These are phyloP conservation scores for Cetradonia linearis DNA, from an alignment of 495 filamentous ascomycete genomes.

Conservation along the genomic window DNA sequence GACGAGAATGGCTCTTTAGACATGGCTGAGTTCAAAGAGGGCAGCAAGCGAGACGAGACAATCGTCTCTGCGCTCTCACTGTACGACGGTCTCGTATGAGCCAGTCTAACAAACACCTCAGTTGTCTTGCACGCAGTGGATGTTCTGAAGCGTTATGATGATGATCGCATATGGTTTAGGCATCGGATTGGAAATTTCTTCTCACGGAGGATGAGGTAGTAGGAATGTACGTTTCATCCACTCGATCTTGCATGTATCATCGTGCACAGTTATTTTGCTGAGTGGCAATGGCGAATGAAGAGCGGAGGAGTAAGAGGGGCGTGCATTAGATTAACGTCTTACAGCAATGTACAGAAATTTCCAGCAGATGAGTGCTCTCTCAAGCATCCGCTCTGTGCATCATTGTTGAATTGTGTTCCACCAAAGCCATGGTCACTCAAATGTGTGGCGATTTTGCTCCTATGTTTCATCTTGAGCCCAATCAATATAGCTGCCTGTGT, in stretches of 20 bases:
- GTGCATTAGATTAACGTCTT: constrained; percentile 1
- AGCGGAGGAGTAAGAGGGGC: not conserved
- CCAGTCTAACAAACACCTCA: not conserved
- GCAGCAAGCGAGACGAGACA: constrained; percentile 97
- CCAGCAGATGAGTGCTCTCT: not conserved
- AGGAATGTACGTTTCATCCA: not conserved
- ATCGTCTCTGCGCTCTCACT: constrained; percentile 94
- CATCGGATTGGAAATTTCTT: not conserved
- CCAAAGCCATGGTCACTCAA: too few species aligned
- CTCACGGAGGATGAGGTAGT: not conserved
- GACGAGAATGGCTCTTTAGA: constrained; percentile 91
- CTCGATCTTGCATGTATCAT: not conserved
- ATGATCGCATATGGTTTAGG: not conserved
- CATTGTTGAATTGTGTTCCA: not conserved
- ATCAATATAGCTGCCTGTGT: too few species aligned
- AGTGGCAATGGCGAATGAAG: not conserved
- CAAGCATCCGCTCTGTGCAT: too few species aligned
- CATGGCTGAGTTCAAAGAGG: constrained; percentile 97
- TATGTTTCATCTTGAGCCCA: too few species aligned
- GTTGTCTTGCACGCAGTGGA: not conserved
- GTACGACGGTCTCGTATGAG: constrained; percentile 84
- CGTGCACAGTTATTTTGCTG: not conserved
- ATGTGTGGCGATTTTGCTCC: too few species aligned
- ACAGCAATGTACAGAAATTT: constrained; percentile 4
- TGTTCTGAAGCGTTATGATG: constrained; percentile 6